Evolutionary conservation across 352 stramenopile species (phyloP), one percentile per base, ranked within the genome.

Genomic region (Globisporangium barbulae): DNA sequence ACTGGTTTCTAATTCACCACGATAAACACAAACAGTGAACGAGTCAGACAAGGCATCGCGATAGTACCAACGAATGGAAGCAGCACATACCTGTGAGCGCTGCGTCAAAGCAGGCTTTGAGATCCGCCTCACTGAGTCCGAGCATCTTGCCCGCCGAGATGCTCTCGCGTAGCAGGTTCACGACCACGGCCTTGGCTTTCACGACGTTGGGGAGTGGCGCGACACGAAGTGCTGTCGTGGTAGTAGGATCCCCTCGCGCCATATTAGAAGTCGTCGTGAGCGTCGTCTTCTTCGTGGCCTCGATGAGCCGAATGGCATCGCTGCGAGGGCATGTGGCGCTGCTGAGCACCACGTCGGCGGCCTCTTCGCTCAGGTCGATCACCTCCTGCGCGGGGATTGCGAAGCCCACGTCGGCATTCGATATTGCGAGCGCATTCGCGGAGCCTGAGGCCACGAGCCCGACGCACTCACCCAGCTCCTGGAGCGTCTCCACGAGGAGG

Each of bases 401-500:
- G 61, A 86, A 84, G 5, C 78, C 75, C 10, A 86, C 70, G 48
- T 86, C 78, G 0, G 75, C 73, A 50, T 74, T 83, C 7, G 68
- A 62, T 42, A 84, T 68, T 21, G 78, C 72, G 10, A 86, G 58
- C 0, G 78, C 78, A 37, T 86, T 82, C 0, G 73, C 74, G 5
- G 63, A 74, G 2, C 78, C 78, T 0, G 75, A 81, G 0, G 78
- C 78, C 10, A 81, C 71, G 5, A 86, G 65, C 0, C 66, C 78
- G 22, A 86, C 78, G 47, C 72, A 79, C 30, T 86, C 78, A 31
- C 75, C 78, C 1, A 86, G 55, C 28, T 86, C 78, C 50, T 86
- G 78, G 10, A 84, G 55, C 15, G 69, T 86, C 56, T 86, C 78
- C 9, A 86, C 75, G 1, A 86, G 56, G 17, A 84, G 52, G 45